These are phyloP conservation scores for Fusarium sp. DNA, from an alignment of 2,329 filamentous ascomycete genomes.

Conservation along the genomic window DNA sequence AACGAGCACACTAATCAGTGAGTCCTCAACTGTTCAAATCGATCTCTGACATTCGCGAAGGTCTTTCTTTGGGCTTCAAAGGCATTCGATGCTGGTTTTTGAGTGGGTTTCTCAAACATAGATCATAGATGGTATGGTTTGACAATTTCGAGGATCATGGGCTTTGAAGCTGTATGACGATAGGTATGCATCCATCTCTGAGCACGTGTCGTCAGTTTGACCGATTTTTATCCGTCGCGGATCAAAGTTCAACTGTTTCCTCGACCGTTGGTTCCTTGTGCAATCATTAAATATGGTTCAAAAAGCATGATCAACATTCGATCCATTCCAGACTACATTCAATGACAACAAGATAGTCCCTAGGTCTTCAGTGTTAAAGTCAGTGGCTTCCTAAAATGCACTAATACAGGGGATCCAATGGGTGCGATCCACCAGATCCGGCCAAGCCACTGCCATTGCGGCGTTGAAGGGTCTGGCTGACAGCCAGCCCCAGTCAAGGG, in stretches of 20 bases:
- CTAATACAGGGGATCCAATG: constrained; percentile 25
- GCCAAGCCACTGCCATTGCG: constrained; percentile 43
- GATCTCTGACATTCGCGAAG: no score
- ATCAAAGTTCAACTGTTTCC: background rate
- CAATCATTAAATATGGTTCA: background rate
- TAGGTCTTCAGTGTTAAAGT: constrained; percentile 20
- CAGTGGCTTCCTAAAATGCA: constrained; percentile 12
- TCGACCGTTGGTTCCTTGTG: background rate
- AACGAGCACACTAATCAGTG: no score
- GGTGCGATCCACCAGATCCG: constrained; percentile 25
- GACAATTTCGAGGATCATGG: background rate
- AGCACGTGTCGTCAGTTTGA: constrained; percentile 3
- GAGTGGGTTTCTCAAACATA: background rate
- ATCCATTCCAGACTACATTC: constrained; percentile 10
- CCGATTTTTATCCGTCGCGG: constrained; percentile 4
- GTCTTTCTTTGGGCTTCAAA: no score
- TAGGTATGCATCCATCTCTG: background rate
- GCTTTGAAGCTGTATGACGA: background rate
- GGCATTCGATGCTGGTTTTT: no score
- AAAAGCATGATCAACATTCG: background rate
- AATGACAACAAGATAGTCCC: background rate
- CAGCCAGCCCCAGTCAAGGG: constrained; percentile 14
- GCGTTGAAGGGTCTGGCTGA: constrained; percentile 33
- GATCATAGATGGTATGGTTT: background rate
- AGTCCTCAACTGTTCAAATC: no score